These are phyloP conservation scores for Spathaspora arborariae DNA, from an alignment of 805 yeast species.

Conservation along the genomic window DNA sequence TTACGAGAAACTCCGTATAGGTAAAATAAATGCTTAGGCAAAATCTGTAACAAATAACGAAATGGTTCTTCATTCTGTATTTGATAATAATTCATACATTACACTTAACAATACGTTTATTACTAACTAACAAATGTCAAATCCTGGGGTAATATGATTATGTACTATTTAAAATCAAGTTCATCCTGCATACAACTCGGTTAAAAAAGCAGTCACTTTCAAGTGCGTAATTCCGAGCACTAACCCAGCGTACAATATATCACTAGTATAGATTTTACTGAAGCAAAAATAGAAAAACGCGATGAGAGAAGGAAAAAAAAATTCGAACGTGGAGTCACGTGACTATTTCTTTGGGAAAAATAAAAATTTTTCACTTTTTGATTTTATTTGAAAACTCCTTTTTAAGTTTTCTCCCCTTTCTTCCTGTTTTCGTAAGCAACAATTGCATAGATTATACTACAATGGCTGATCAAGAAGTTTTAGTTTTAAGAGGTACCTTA, in stretches of 20 bases:
- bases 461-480: slow-evolving; percentile 90
- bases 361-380: not conserved
- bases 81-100: too few relatives aligned
- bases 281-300: too few relatives aligned
- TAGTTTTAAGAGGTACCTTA: slow-evolving; percentile 99
- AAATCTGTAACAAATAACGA: too few relatives aligned
- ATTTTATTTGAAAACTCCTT: not conserved
- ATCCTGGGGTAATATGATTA: too few relatives aligned
- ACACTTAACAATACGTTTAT: too few relatives aligned
- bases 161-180: too few relatives aligned
- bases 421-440: too few relatives aligned
- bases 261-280: slow-evolving; percentile 1
- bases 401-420: not conserved
- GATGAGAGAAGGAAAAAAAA: too few relatives aligned
- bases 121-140: too few relatives aligned
- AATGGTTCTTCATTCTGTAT: too few relatives aligned
- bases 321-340: not conserved
- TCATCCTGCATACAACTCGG: slow-evolving; percentile 19
- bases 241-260: not conserved
- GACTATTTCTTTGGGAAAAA: slow-evolving; percentile 1
- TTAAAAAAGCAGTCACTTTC: slow-evolving; percentile 37
- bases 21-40: too few relatives aligned
- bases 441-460: slow-evolving; percentile 10
- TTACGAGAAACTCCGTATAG: too few relatives aligned
- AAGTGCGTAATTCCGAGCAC: slow-evolving; percentile 38